Percentiles rank a stretch among this genome's conserved stretches.
Evolutionary conservation across 805 yeast species (phyloP).

Genomic region (Wickerhamiella occidentalis): DNA sequence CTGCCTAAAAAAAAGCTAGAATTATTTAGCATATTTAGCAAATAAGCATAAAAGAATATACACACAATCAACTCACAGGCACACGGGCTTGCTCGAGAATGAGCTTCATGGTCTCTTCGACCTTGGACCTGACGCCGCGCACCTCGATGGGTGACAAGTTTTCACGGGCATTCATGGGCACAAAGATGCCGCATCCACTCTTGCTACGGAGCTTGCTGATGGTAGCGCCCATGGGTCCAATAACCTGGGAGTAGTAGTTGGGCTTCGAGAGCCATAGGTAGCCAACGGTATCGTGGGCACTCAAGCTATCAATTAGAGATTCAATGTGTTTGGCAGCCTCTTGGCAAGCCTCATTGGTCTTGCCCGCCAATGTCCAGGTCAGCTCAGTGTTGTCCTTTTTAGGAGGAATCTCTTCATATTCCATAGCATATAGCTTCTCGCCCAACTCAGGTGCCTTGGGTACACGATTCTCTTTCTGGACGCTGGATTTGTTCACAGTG

Average conservation of each 20-base stretch:
- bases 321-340: slow-evolving; percentile 43
- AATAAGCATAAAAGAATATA: too few relatives aligned
- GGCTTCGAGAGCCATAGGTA: slow-evolving; percentile 51
- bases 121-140: slow-evolving; percentile 12
- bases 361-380: slow-evolving; percentile 52
- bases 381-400: slow-evolving; percentile 24
- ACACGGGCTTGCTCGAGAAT: not conserved
- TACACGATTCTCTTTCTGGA: not conserved
- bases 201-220: slow-evolving; percentile 48
- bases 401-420: slow-evolving; percentile 28
- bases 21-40: not conserved
- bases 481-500: slow-evolving; percentile 35
- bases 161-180: slow-evolving; percentile 15
- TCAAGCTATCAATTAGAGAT: slow-evolving; percentile 37
- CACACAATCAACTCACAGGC: not conserved
- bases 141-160: slow-evolving; percentile 13
- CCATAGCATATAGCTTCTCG: slow-evolving; percentile 34
- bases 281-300: slow-evolving; percentile 39
- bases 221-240: slow-evolving; percentile 68
- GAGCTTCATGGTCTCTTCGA: slow-evolving; percentile 5
- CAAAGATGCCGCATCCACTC: slow-evolving; percentile 26
- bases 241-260: slow-evolving; percentile 43
- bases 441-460: slow-evolving; percentile 20
- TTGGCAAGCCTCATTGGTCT: slow-evolving; percentile 36
- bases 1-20: not conserved